A percentile compares a stretch with the other conserved stretches of the same genome.
Conservation (phyloP, 371 early-diverging fungal genomes). For the Umbelopsis sp. region DNA sequence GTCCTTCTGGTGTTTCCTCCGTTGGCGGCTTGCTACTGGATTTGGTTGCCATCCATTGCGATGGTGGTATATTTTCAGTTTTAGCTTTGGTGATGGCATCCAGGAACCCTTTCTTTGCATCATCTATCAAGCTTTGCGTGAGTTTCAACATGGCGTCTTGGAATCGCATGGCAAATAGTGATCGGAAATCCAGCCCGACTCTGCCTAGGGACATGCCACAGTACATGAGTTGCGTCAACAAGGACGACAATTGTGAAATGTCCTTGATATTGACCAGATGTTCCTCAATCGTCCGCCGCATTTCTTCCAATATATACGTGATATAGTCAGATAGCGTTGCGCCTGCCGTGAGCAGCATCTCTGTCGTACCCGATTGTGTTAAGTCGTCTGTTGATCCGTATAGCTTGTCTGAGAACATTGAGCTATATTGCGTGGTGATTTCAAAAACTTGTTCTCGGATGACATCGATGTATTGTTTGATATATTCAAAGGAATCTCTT, state of each 20-base stretch:
- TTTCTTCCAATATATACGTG: constrained; percentile 42
- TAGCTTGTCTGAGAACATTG: constrained; percentile 68
- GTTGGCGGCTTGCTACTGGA: constrained; percentile 12
- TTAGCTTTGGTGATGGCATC: constrained; percentile 38
- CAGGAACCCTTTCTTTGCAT: constrained; percentile 50
- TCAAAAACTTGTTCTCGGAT: constrained; percentile 82
- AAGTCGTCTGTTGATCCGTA: neutral
- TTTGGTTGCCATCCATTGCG: constrained; percentile 55
- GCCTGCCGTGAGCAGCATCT: constrained; percentile 27
- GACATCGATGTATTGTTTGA: constrained; percentile 76
- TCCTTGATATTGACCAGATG: constrained; percentile 63
- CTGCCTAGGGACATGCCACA: constrained; percentile 82
- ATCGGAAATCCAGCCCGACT: constrained; percentile 80
- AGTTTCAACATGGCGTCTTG: constrained; percentile 66
- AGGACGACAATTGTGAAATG: constrained; percentile 63
- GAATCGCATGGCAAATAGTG: constrained; percentile 61
- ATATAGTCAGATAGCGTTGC: constrained; percentile 55
- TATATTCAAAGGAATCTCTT: constrained; percentile 64
- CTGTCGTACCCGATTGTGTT: constrained; percentile 25
- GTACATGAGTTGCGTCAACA: constrained; percentile 82
- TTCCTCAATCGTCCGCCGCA: constrained; percentile 35
- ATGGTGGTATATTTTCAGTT: constrained; percentile 38
- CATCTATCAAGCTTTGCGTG: constrained; percentile 52
- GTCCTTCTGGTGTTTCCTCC: constrained; percentile 20
- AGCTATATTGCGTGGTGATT: constrained; percentile 79